Evolutionary conservation across 306 rosid species (phyloP).

Genomic region (Myrica gale): DNA sequence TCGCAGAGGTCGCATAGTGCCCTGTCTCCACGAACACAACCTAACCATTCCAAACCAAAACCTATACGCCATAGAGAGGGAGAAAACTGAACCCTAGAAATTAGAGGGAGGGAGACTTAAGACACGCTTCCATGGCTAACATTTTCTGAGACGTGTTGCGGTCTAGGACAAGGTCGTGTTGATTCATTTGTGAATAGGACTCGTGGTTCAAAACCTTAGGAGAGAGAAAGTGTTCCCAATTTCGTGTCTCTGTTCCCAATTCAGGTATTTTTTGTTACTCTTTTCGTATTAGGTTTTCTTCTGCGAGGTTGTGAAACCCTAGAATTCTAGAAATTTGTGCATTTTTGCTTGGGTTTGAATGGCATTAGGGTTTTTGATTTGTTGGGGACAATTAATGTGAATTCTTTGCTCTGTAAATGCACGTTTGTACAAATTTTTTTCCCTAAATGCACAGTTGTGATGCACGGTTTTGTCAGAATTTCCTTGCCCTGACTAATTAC

Average conservation of each 20-base stretch:
- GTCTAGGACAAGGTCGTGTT: conserved; percentile 53
- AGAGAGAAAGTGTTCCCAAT: conserved; percentile 32
- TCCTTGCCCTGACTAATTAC: too few relatives aligned
- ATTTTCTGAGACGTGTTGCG: conserved; percentile 43
- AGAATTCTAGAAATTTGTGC: conserved; percentile 54
- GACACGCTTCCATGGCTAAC: conserved; percentile 57
- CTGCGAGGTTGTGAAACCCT: conserved; percentile 61
- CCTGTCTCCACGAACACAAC: conserved; percentile 6
- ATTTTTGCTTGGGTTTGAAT: conserved; percentile 30
- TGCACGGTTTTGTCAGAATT: too few relatives aligned
- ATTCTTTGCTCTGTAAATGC: conserved; percentile 12
- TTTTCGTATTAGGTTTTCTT: conserved; percentile 37
- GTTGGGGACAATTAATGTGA: conserved; percentile 28
- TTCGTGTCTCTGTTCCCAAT: conserved; percentile 4
- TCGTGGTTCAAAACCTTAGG: conserved; percentile 87
- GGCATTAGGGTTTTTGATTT: conserved; percentile 52
- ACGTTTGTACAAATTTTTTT: too few relatives aligned
- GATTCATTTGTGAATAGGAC: conserved; percentile 23
- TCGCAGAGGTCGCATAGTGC: conserved; percentile 84
- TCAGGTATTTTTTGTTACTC: conserved; percentile 56
- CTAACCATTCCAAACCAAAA: too few relatives aligned
- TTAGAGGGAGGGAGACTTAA: conserved; percentile 30
- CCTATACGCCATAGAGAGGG: not conserved
- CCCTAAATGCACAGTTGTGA: too few relatives aligned
- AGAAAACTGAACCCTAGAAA: conserved; percentile 36